Conservation (phyloP, 805 yeast species). For the Kurtzmaniella cleridarum region DNA sequence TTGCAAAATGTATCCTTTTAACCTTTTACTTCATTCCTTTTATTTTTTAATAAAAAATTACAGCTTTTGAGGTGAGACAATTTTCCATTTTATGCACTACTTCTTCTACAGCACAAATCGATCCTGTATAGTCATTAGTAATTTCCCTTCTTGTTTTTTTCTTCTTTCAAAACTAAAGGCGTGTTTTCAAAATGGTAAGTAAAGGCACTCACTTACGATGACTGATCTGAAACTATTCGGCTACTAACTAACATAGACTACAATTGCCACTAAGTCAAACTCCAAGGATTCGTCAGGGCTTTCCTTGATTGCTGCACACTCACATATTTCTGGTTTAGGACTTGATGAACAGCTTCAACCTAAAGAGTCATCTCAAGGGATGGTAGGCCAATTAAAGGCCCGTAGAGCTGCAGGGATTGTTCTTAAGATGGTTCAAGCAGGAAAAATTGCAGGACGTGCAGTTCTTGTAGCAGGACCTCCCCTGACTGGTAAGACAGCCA, state of each 20-base stretch:
- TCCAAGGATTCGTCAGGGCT: conserved; percentile 39
- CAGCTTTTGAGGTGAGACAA: neutral
- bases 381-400: conserved; percentile 96
- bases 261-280: conserved; percentile 27
- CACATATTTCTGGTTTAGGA: conserved; percentile 96
- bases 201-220: too few species aligned
- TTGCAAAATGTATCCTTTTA: neutral
- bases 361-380: conserved; percentile 74
- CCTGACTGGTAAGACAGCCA: conserved; percentile 97
- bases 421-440: conserved; percentile 87
- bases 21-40: neutral
- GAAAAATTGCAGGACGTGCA: conserved; percentile 95
- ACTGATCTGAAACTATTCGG: too few species aligned
- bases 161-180: neutral
- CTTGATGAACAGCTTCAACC: conserved; percentile 88
- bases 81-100: neutral
- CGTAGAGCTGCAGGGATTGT: conserved; percentile 95
- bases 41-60: neutral
- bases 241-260: conserved; percentile 9
- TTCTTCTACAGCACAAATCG: neutral
- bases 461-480: conserved; percentile 97
- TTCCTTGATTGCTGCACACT: conserved; percentile 92
- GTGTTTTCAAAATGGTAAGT: conserved; percentile 4
- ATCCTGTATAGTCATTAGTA: neutral
- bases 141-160: neutral